Percentiles rank a stretch among this genome's conserved stretches.
Evolutionary conservation across 2,329 filamentous ascomycete genomes (phyloP).

Genomic region (Neofusicoccum parvum): DNA sequence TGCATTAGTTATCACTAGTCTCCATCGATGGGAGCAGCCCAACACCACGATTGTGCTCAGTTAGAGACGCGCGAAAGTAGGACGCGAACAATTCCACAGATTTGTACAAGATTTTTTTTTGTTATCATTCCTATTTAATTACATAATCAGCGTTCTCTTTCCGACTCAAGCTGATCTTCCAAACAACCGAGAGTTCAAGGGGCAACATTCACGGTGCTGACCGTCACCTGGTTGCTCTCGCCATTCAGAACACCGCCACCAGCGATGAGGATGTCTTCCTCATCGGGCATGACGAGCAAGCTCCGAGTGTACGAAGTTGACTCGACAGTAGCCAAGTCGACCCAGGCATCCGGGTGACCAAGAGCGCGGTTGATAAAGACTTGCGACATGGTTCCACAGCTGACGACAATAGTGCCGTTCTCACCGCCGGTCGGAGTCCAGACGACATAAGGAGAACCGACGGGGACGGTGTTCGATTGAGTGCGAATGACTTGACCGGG

Average conservation of each 20-base stretch:
- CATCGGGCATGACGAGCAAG: slow-evolving; percentile 43
- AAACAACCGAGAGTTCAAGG: neutral
- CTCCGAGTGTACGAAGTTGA: slow-evolving; percentile 50
- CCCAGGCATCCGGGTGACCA: slow-evolving; percentile 49
- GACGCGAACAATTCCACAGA: too few species aligned
- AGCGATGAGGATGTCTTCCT: neutral
- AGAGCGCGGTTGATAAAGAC: slow-evolving; percentile 53
- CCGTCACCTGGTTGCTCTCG: slow-evolving; percentile 29
- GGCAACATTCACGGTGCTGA: slow-evolving; percentile 20
- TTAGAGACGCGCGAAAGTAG: too few species aligned
- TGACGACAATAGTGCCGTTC: slow-evolving; percentile 55
- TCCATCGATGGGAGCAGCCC: too few species aligned
- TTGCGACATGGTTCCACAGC: slow-evolving; percentile 41
- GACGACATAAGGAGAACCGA: slow-evolving; percentile 54
- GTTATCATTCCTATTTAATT: neutral
- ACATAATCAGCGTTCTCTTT: neutral
- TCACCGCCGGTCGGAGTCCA: slow-evolving; percentile 50
- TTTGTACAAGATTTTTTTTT: too few species aligned
- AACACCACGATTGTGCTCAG: too few species aligned
- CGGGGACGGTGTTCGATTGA: slow-evolving; percentile 49
- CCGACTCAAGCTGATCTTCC: neutral
- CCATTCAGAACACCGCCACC: slow-evolving; percentile 26
- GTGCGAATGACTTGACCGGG: slow-evolving; percentile 46
- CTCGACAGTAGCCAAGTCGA: slow-evolving; percentile 46
- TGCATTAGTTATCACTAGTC: too few species aligned